phyloP scores from a whole-genome alignment of 2,329 filamentous ascomycete species.

The Paecilomyces variotii region DNA sequence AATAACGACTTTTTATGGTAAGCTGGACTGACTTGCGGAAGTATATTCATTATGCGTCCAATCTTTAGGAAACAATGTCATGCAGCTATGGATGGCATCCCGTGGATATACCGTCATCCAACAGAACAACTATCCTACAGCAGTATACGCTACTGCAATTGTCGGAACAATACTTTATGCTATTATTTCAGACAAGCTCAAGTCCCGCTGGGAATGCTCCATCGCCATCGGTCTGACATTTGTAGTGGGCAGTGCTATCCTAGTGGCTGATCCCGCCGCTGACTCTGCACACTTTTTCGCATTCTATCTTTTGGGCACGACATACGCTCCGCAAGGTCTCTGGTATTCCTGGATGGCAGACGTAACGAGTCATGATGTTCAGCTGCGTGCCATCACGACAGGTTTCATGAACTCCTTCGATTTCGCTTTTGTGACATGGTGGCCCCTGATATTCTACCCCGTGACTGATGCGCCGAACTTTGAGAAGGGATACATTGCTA shows the following conservation, averaged over 20 bases:
- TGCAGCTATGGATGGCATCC: slow-evolving; percentile 39
- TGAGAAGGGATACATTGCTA: slow-evolving; percentile 33
- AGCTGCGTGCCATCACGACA: slow-evolving; percentile 38
- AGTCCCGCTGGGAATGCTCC: slow-evolving; percentile 39
- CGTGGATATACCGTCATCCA: slow-evolving; percentile 37
- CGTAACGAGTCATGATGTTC: slow-evolving; percentile 25
- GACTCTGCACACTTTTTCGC: slow-evolving; percentile 37
- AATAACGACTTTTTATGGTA: not conserved
- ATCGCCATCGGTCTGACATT: slow-evolving; percentile 37
- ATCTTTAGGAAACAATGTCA: slow-evolving; percentile 38
- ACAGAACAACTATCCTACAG: slow-evolving; percentile 41
- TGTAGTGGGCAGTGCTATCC: slow-evolving; percentile 32
- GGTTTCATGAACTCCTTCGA: slow-evolving; percentile 40
- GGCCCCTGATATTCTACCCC: slow-evolving; percentile 35
- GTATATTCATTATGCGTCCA: slow-evolving; percentile 40
- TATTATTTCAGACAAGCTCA: slow-evolving; percentile 34
- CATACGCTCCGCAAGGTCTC: slow-evolving; percentile 39
- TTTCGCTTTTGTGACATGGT: slow-evolving; percentile 37
- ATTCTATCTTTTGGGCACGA: slow-evolving; percentile 39
- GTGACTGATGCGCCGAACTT: slow-evolving; percentile 35
- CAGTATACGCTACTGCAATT: slow-evolving; percentile 35
- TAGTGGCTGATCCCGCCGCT: slow-evolving; percentile 24
- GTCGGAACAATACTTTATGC: slow-evolving; percentile 36
- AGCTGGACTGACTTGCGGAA: slow-evolving; percentile 1
- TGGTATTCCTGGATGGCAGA: slow-evolving; percentile 45